Evolutionary conservation across 1,139 yeast species (phyloP), one percentile per base, ranked within the genome.

Genomic region (Suhomyces taliae): DNA sequence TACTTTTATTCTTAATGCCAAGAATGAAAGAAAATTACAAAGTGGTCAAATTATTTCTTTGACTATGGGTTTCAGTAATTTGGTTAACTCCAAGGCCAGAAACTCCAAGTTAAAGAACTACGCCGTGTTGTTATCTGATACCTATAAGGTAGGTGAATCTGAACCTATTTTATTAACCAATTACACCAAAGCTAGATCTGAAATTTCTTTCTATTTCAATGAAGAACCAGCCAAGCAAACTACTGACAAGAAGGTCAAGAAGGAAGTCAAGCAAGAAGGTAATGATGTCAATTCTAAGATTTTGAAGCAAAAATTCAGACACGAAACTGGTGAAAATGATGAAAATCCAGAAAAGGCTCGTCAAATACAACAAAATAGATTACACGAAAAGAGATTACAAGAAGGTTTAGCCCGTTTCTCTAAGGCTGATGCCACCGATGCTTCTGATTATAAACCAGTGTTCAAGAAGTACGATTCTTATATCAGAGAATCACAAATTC

Each of bases 391-490:
- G 64, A 78, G 96, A 61, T 93, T 87, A 62, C 88, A 87, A 60
- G 90, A 86, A 61, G 99, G 98, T 19, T 70, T 86, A 49, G 78
- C 86, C 40, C 78, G 95, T 63, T 88, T 85, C 56, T 83, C 87
- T 50, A 83, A 86, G 41, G 87, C 87, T 10, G 93, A 83, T 65
- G 90, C 90, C 4, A 75, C 80, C 19, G 87, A 81, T 57, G 74
- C 80, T 2, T 78, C 79, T 42, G 95, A 84, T 43, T 77, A 78
- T 52, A 84, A 83, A 54, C 89, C 87, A 8, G 87, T 85, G 31
- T 90, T 93, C 74, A 90, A 89, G 61, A 87, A 88, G 64, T 93
- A 89, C 66, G 99, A 93, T 70, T 90, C 98, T 0, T 93, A 93
- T 67, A 84, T 91, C 41, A 79, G 97, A 58, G 99, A 93, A 62